Evolutionary conservation across 805 yeast species (phyloP), one percentile per base, ranked within the genome.

Genomic region (Hanseniaspora thailandica): DNA sequence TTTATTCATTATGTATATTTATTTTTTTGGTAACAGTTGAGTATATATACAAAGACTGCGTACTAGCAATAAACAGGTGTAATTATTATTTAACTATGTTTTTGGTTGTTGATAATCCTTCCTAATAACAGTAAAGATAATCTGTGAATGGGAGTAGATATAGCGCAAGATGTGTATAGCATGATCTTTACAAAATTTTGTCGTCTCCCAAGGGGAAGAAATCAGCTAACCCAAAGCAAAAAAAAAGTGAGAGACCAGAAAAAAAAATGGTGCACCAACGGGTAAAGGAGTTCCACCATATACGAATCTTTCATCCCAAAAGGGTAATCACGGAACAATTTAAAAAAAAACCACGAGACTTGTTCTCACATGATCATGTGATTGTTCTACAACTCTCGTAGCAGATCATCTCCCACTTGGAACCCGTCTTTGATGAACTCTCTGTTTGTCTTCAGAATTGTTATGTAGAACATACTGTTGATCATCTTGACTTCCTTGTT

Each of bases 341-440:
- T 12, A 20, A 5, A 19, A 35, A 68, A 60, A 55, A 79, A 58
- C 30, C 82, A 86, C 1, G 88, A 84, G 0, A 94, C 96, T 57
- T 80, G 76, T 58, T 84, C 89, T 1, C 64, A 64, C 15, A 89
- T 66, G n/a, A 93, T 95, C 85, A 33, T 33, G 36, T 33, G 36
- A 33, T 33, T 23, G n/a, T n/a, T n/a, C 22, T 10, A 39, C 31
- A 41, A 2, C 33, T 46, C 70, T 70, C 30, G 17, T 5, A 45
- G 8, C 33, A 40, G 10, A n/a, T 84, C 89, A 39, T 82, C 79
- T n/a, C 73, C 63, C 3, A 84, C 71, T 0, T 87, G 78, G 66
- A 85, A 76, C 61, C 88, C 81, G 58, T 82, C 82, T 55, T 89
- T 75, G 87, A 93, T 86, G 66, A 80, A 90, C 68, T 89, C 97